Percentiles rank a stretch among this genome's conserved stretches.
Conservation (phyloP, 352 stramenopile genomes). For the Phytophthora litchii region DNA sequence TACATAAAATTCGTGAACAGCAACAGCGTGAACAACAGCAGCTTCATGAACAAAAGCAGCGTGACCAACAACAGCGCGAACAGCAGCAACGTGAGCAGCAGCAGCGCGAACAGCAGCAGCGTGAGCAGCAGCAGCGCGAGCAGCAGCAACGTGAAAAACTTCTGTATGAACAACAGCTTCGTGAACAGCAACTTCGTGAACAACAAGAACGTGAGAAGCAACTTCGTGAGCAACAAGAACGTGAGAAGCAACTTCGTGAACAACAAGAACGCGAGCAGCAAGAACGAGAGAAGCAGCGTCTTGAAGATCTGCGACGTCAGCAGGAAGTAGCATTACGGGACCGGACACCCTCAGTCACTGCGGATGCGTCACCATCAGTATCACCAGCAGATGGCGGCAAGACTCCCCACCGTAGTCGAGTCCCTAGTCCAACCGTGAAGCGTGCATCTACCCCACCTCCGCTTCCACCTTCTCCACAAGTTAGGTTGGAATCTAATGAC, state of each 20-base stretch:
- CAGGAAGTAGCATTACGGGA: slow-evolving; percentile 24
- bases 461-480: slow-evolving; percentile 34
- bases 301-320: slow-evolving; percentile 18
- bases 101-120: slow-evolving; percentile 2
- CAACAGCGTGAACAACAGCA: slow-evolving; percentile 31
- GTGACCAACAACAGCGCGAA: slow-evolving; percentile 8
- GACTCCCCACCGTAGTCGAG: slow-evolving; percentile 16
- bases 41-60: slow-evolving; percentile 12
- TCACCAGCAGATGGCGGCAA: slow-evolving; percentile 17
- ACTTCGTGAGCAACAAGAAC: slow-evolving; percentile 23
- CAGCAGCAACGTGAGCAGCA: slow-evolving; percentile 14
- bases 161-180: slow-evolving; percentile 6
- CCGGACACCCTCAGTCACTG: slow-evolving; percentile 41
- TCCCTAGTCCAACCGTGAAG: slow-evolving; percentile 36
- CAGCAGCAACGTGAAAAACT: slow-evolving; percentile 17
- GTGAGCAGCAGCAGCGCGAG: slow-evolving; percentile 10
- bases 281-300: slow-evolving; percentile 9
- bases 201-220: slow-evolving; percentile 16
- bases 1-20: slow-evolving; percentile 23
- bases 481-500: slow-evolving; percentile 15
- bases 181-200: slow-evolving; percentile 17
- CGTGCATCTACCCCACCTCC: slow-evolving; percentile 33
- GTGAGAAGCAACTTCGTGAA: slow-evolving; percentile 19
- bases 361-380: slow-evolving; percentile 30
- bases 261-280: slow-evolving; percentile 23